Base-by-base conservation (phyloP, 371 early-diverging fungal genomes). In the Mortierella sp. region DNA sequence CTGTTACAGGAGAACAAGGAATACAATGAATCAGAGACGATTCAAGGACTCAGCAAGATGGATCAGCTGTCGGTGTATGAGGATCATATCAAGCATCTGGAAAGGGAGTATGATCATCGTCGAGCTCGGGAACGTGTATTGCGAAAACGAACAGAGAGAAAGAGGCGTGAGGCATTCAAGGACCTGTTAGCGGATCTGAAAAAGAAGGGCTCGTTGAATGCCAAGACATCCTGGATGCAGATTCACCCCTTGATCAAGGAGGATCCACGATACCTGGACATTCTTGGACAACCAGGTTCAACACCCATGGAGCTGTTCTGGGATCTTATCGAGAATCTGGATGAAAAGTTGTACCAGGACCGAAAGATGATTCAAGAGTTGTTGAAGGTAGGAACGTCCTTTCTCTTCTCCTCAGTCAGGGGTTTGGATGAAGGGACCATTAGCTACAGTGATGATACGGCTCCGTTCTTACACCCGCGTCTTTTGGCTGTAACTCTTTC, bases 241-340 rank as follows among this genome's bases (percentile, higher is more conserved):
- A 81, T 96, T 10, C 92, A 90, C 66, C 92, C 94, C 1, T 38
- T 82, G 26, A 83, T 96, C 61, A 86, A 89, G 50, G 82, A 88
- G 3, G 93, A 96, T 63, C 71, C 82, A 21, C 82, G 92, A 24
- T 96, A 92, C 63, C 41, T 64, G 5, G 79, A 84, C n/a, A 86
- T 94, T 72, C 84, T 98, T 4, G 95, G 95, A 0, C 88, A 93
- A 58, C 83, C 89, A 1, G 96, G 95, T 9, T 94, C 95, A 0
- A 86, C 91, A 5, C 95, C 98, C 2, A 67, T 95, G 53, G 97
- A 98, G 51, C 68, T 98, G 58, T 96, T 96, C 71, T 96, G 95
- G 91, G 98, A 98, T 73, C 58, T 87, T 16, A 78, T 96, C 23
- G 91, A 93, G 64, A 88, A 89, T 43, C 71, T 96, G 16, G 93